Percentiles rank a stretch among this genome's conserved stretches.
These are phyloP conservation scores for Aspergillus vadensis DNA, from an alignment of 2,329 filamentous ascomycete genomes.

Conservation along the genomic window DNA sequence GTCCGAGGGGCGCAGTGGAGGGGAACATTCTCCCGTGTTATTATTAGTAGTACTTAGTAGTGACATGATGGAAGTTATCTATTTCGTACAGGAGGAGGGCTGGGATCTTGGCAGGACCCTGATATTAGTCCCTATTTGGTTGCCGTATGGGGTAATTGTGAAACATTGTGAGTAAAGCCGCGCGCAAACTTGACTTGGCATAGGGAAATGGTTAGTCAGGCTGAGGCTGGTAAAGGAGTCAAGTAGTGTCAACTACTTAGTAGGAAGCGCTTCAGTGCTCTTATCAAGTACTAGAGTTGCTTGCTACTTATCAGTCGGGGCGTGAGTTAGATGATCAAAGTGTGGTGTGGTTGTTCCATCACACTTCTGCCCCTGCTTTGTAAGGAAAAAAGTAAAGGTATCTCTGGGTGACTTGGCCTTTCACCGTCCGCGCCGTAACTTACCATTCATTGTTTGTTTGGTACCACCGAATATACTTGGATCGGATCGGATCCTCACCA, in stretches of 20 bases:
- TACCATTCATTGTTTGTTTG: not conserved
- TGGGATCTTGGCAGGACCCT: constrained; percentile 1
- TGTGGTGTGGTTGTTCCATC: not conserved
- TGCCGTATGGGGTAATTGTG: constrained; percentile 3
- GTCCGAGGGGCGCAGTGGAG: not conserved
- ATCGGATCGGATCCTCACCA: not conserved
- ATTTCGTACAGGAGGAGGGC: constrained; percentile 6
- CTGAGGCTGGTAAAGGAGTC: not conserved
- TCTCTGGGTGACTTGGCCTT: not conserved
- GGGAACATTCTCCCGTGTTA: not conserved
- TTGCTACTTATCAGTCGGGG: not conserved
- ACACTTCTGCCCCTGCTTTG: too few species aligned
- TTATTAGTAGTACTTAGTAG: not conserved
- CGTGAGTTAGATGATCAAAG: not conserved
- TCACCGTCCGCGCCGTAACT: not conserved
- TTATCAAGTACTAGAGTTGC: not conserved
- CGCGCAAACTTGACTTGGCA: not conserved
- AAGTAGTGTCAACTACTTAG: too few species aligned
- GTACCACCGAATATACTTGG: not conserved
- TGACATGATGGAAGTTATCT: not conserved
- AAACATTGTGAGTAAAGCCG: constrained; percentile 3
- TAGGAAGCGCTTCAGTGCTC: too few species aligned
- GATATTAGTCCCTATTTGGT: constrained; percentile 1
- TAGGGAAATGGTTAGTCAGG: not conserved
- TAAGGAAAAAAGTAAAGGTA: too few species aligned